Conservation (phyloP, 306 rosid species). For the Biancaea sappan region DNA sequence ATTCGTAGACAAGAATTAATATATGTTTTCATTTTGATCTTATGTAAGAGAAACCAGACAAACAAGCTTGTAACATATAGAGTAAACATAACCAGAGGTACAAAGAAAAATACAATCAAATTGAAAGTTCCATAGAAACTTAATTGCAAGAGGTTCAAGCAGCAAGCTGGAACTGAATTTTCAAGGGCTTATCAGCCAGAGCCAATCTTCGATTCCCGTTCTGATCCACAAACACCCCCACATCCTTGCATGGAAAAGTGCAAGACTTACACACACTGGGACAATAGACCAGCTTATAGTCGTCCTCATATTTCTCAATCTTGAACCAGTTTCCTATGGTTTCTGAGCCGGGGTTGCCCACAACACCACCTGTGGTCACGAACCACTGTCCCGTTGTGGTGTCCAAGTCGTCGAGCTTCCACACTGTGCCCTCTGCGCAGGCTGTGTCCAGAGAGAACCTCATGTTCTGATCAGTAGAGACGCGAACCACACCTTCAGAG, state of each 20-base stretch:
- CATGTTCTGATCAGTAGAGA: slow-evolving; percentile 57
- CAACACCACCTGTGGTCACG: slow-evolving; percentile 51
- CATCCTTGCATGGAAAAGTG: slow-evolving; percentile 51
- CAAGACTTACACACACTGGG: slow-evolving; percentile 60
- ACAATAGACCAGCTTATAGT: slow-evolving; percentile 59
- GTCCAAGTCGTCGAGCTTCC: slow-evolving; percentile 54
- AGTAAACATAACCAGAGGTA: too few species aligned
- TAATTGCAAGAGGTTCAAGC: slow-evolving; percentile 2
- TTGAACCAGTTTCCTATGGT: slow-evolving; percentile 60
- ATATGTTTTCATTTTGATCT: too few species aligned
- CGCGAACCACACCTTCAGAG: slow-evolving; percentile 21
- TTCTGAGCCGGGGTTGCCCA: slow-evolving; percentile 52
- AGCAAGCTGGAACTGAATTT: slow-evolving; percentile 42
- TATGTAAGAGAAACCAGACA: too few species aligned
- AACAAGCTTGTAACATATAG: too few species aligned
- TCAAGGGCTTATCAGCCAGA: slow-evolving; percentile 36
- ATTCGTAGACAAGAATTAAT: too few species aligned
- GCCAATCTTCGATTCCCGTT: slow-evolving; percentile 37
- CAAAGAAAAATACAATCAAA: too few species aligned
- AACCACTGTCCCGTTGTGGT: slow-evolving; percentile 41
- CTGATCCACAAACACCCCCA: slow-evolving; percentile 44
- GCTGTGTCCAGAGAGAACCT: slow-evolving; percentile 27
- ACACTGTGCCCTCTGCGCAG: slow-evolving; percentile 44
- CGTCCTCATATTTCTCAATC: slow-evolving; percentile 58
- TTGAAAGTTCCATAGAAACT: too few species aligned